Conservation (phyloP, 2,329 filamentous ascomycete species). For the Clonostachys solani region DNA sequence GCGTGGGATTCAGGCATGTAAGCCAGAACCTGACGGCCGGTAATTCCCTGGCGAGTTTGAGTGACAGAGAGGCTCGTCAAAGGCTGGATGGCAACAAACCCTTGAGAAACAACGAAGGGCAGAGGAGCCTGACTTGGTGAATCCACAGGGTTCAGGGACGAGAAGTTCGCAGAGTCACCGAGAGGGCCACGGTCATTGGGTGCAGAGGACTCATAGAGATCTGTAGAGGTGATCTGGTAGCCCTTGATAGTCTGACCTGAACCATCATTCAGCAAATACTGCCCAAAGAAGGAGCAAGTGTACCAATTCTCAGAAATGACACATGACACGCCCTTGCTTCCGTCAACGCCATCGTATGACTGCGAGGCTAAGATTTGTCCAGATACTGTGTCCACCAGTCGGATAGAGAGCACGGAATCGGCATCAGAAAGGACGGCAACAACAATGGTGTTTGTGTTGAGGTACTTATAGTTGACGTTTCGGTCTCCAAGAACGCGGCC, state of each 20-base stretch:
- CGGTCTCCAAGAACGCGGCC: constrained; percentile 89
- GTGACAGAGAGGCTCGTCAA: constrained; percentile 79
- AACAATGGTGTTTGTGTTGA: constrained; percentile 82
- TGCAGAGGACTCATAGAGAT: constrained; percentile 83
- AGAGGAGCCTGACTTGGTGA: constrained; percentile 49
- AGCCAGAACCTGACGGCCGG: constrained; percentile 75
- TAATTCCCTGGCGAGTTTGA: constrained; percentile 88
- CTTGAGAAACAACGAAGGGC: constrained; percentile 74
- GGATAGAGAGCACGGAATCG: constrained; percentile 60
- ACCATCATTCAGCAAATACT: constrained; percentile 53
- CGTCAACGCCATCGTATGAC: constrained; percentile 70
- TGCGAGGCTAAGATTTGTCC: constrained; percentile 73
- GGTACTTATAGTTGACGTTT: constrained; percentile 94
- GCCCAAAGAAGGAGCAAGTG: constrained; percentile 72
- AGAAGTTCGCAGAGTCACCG: constrained; percentile 66
- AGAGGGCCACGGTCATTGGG: constrained; percentile 83
- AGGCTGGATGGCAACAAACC: constrained; percentile 76
- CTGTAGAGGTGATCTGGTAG: constrained; percentile 79
- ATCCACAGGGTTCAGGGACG: constrained; percentile 66
- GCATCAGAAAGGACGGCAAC: constrained; percentile 64
- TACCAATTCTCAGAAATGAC: constrained; percentile 94
- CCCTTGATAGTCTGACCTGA: constrained; percentile 63
- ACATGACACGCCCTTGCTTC: constrained; percentile 68
- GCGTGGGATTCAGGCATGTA: constrained; percentile 69
- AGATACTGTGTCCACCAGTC: constrained; percentile 81